Evolutionary conservation across 208 protist genomes (phyloP).

Genomic region (Spongospora subterranea): DNA sequence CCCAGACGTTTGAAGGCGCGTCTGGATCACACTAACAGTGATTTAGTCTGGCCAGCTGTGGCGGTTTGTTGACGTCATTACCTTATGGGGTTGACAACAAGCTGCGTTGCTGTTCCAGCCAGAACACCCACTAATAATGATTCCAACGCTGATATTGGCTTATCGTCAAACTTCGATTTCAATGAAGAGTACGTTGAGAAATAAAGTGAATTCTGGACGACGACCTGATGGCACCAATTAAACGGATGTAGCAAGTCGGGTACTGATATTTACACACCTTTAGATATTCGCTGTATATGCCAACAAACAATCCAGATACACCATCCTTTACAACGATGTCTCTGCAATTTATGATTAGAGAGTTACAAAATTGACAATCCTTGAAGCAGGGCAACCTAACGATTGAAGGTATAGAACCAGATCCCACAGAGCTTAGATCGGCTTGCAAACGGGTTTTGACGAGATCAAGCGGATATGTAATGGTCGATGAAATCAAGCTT

Average conservation of each 20-base stretch:
- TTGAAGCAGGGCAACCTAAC: neutral
- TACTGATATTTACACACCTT: slow-evolving; percentile 23
- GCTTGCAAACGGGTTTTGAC: slow-evolving; percentile 39
- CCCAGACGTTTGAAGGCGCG: neutral
- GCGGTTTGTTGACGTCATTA: neutral
- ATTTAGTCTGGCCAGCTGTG: neutral
- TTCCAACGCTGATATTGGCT: neutral
- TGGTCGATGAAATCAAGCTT: neutral
- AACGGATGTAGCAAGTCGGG: neutral
- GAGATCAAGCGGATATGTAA: slow-evolving; percentile 38
- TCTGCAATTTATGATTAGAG: neutral
- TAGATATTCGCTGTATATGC: neutral
- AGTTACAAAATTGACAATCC: too few species aligned
- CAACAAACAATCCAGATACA: slow-evolving; percentile 30
- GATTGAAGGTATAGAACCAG: neutral
- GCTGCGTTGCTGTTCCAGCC: neutral
- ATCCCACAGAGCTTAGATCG: neutral
- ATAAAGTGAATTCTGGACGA: slow-evolving; percentile 24
- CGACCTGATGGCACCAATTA: neutral
- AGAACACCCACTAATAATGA: neutral
- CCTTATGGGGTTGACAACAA: slow-evolving; percentile 28
- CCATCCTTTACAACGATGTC: neutral
- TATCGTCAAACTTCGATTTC: neutral
- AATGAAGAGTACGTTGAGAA: slow-evolving; percentile 21
- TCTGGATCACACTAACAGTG: slow-evolving; percentile 8